phyloP scores from a whole-genome alignment of 768 basidiomycete species.

The Amanita rimosa region DNA sequence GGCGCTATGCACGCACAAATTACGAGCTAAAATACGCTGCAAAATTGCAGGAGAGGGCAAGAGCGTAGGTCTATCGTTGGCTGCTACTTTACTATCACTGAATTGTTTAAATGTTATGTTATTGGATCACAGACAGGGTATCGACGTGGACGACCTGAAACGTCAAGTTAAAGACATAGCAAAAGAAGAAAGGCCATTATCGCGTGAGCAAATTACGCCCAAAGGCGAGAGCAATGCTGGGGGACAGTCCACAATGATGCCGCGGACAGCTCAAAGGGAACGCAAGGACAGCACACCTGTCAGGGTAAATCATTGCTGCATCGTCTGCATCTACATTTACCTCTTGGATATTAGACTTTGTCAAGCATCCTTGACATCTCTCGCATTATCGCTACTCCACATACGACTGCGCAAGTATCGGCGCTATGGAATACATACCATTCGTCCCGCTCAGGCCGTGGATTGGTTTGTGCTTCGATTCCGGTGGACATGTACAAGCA shows the following conservation, averaged over 20 bases:
- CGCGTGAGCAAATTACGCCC: constrained; percentile 9
- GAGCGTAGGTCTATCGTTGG: constrained; percentile 34
- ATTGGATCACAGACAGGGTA: constrained; percentile 1
- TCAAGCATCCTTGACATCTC: constrained; percentile 71
- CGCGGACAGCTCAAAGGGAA: constrained; percentile 7
- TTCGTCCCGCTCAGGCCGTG: constrained; percentile 68
- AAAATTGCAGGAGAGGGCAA: constrained; percentile 51
- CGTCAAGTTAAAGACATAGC: constrained; percentile 16
- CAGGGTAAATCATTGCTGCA: constrained; percentile 30
- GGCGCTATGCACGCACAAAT: neutral
- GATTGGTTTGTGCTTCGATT: constrained; percentile 76
- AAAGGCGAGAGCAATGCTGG: constrained; percentile 6
- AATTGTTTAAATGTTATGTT: too few relatives aligned
- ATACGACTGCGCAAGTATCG: constrained; percentile 64
- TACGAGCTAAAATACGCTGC: constrained; percentile 52
- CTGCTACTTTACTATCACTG: neutral
- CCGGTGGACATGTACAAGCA: constrained; percentile 60
- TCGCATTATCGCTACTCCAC: constrained; percentile 52
- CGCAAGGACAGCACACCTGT: constrained; percentile 62
- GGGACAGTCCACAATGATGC: neutral
- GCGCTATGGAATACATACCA: constrained; percentile 89
- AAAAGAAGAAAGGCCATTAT: constrained; percentile 16
- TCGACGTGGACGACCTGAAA: constrained; percentile 22
- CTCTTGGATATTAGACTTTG: constrained; percentile 47
- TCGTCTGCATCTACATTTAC: neutral